These are phyloP conservation scores for Aspergillus jensenii DNA, from an alignment of 2,329 filamentous ascomycete species.

Conservation along the genomic window DNA sequence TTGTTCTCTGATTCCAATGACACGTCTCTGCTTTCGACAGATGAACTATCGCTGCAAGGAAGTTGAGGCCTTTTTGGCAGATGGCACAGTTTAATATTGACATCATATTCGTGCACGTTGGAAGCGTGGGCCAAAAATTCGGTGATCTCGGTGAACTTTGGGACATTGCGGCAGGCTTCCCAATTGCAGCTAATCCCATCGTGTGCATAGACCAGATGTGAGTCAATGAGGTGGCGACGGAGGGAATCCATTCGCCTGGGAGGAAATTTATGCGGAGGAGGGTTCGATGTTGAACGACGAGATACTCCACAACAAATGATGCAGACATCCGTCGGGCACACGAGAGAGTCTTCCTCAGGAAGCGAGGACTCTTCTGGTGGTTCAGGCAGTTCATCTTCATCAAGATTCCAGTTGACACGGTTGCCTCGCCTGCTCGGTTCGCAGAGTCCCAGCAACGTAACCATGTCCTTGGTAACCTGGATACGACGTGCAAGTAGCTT, in stretches of 20 bases:
- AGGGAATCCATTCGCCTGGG: constrained; percentile 24
- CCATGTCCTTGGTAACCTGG: constrained; percentile 30
- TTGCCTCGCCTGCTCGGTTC: constrained; percentile 26
- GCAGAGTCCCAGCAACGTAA: constrained; percentile 24
- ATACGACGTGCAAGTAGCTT: constrained; percentile 27
- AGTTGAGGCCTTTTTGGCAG: constrained; percentile 2
- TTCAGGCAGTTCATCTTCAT: constrained; percentile 12
- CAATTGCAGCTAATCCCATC: constrained; percentile 23
- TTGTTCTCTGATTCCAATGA: constrained; percentile 10
- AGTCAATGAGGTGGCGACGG: constrained; percentile 24
- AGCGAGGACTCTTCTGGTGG: constrained; percentile 14
- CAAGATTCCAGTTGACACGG: constrained; percentile 21
- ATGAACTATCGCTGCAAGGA: constrained; percentile 9
- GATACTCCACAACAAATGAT: constrained; percentile 28
- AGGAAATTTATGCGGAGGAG: constrained; percentile 26
- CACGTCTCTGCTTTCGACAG: constrained; percentile 3
- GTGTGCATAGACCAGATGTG: constrained; percentile 19
- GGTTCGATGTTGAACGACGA: constrained; percentile 20
- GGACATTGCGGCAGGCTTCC: constrained; percentile 17
- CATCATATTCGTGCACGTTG: constrained; percentile 16
- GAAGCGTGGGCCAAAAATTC: constrained; percentile 21
- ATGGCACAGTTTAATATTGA: constrained; percentile 19
- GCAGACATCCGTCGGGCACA: constrained; percentile 24
- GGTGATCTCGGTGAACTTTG: constrained; percentile 21
- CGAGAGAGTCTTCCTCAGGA: not conserved